Base-by-base conservation (phyloP, 768 basidiomycete species). In the Tulasnella sp. region DNA sequence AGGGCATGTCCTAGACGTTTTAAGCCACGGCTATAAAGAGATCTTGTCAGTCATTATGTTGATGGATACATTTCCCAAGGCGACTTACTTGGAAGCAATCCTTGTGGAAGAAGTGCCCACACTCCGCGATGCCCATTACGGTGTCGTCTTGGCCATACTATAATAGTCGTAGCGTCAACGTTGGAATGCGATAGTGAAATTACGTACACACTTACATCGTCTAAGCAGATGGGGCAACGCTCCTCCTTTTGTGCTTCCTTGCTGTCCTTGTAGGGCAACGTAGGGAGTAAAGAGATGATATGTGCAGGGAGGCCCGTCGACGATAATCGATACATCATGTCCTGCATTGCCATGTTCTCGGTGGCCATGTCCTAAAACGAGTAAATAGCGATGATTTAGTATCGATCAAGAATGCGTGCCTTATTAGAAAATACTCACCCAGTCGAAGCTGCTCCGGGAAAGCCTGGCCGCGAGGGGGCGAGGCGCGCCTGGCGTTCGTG, bases 151-250 rank as follows among this genome's bases (percentile, higher is more conserved):
- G 73, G 54, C 74, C 71, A 64, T 90, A 91, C 88, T 90, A 56
- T 4, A 49, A 62, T 47, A n/a, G n/a, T n/a, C n/a, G n/a, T n/a
- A n/a, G 27, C 34, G 34, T 7, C 7, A 38, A 7, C 5, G 34
- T 38, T 38, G 44, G 2, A 67, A 48, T 19, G 8, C n/a, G 43
- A 66, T 27, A 41, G 58, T 52, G 32, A 38, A 17, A 23, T 15
- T 21, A 51, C 47, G n/a, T 27, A 50, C 55, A n/a, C 9, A 77
- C 85, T 55, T 67, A 88, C 88, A 70, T 91, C 88, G 63, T 90
- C 88, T 63, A 90, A 70, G 67, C 88, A 91, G 55, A 91, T 90
- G 1, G 88, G 87, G 70, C 88, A 91, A 47, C 86, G 77, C 58
- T 78, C 73, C 63, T 90, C 88, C 58, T 82, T 81, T 41, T 83